Evolutionary conservation across 352 stramenopile species (phyloP), one percentile per base, ranked within the genome.

Genomic region (Pythium myriotylum): DNA sequence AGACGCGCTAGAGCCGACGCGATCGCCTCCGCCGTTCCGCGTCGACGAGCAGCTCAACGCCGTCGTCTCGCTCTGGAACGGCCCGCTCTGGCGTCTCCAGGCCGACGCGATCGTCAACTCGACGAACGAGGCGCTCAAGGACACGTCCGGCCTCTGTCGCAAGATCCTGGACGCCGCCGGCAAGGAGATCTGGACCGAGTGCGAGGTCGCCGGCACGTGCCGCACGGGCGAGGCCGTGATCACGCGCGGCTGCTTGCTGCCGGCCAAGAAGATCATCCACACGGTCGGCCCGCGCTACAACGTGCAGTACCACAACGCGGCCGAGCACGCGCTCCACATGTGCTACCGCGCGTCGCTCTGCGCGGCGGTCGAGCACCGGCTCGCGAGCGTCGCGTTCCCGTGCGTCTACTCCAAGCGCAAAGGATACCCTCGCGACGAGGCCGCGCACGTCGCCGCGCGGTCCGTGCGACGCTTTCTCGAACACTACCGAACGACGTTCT

Each of bases 261-360:
- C 77, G 0, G 84, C 88, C 40, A 67, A 60, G 26, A 71, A 74
- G 55, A 75, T 92, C 33, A 76, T 96, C 52, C 89, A 97, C 68
- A 96, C 88, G 7, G 89, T 95, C 48, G 86, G 80, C 17, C 89
- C 89, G 8, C 73, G 84, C n/a, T 97, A 96, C 73, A 76, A 88
- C 46, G 54, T 67, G 48, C 79, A 87, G 60, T 92, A 94, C 60
- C 65, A 74, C 43, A 92, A 81, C 43, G 89, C 83, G 14, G 84
- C 87, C 13, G 86, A 96, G 67, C 84, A 91, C 40, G 77, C 86
- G 33, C 78, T 97, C 41, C 84, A 94, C 54, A 80, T 76, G 59
- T 91, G 89, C 65, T 95, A 96, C 52, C 68, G 84, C 26, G 86
- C 74, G 33, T 61, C 76, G 14, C 55, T 97, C 12, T 72, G 72